A percentile compares a stretch with the other conserved stretches of the same genome.
phyloP scores from a whole-genome alignment of 805 yeast genomes.

The Ogataea naganishii region DNA sequence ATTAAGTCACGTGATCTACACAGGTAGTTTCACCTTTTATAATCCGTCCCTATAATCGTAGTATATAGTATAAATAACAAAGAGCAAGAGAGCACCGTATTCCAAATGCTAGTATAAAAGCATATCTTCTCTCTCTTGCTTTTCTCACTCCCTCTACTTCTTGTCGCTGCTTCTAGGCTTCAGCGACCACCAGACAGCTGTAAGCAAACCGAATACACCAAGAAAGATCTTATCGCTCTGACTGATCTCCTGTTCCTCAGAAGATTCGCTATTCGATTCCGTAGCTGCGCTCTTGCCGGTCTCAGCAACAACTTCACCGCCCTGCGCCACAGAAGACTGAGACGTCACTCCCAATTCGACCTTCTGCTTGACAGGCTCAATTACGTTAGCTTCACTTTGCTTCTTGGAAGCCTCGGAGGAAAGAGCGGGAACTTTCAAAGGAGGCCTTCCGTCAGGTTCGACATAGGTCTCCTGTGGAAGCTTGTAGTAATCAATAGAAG shows the following conservation, averaged over 20 bases:
- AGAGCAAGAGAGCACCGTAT: no score
- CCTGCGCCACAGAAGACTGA: constrained; percentile 7
- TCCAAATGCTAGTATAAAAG: no score
- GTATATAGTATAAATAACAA: no score
- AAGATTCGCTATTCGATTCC: constrained; percentile 1
- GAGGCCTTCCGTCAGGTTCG: constrained; percentile 14
- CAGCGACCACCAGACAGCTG: constrained; percentile 26
- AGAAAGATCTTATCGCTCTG: constrained; percentile 13
- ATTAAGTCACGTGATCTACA: no score
- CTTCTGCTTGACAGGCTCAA: constrained; percentile 3
- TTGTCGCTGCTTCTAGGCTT: constrained; percentile 8
- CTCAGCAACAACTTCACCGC: constrained; percentile 10
- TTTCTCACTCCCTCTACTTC: no score
- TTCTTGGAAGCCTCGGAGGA: constrained; percentile 18
- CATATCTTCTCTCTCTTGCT: no score
- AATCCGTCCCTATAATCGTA: no score
- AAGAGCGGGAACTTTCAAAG: constrained; percentile 18
- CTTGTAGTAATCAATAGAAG: constrained; percentile 49
- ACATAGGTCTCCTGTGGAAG: constrained; percentile 28
- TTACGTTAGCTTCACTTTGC: constrained; percentile 3
- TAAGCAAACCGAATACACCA: constrained; percentile 16
- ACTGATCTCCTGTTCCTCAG: constrained; percentile 5
- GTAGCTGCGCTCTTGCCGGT: background rate
- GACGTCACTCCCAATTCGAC: constrained; percentile 8
- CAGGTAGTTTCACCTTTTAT: no score